Evolutionary conservation across 305 asterid genomes (phyloP).

Genomic region (Fraxinus nigra): DNA sequence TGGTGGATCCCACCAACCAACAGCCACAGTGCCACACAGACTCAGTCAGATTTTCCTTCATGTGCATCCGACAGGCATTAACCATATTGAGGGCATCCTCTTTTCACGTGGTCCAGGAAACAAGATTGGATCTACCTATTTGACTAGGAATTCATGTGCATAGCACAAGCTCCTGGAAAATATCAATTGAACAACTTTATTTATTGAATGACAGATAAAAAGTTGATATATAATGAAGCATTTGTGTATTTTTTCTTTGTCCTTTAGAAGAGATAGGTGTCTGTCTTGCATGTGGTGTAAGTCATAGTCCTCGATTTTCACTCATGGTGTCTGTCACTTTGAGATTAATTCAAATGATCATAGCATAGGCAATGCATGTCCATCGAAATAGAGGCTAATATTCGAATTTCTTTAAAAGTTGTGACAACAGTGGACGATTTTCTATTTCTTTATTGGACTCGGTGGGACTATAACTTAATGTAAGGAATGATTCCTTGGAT

Average conservation of each 20-base stretch:
- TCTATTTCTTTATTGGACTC: background rate
- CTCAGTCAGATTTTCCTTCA: background rate
- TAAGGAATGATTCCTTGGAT: too few species aligned
- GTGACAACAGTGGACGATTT: too few species aligned
- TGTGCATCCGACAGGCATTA: slow-evolving; percentile 6
- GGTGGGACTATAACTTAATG: background rate
- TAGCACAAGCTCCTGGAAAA: background rate
- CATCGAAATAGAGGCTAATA: background rate
- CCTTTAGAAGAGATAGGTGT: background rate
- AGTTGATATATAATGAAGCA: background rate
- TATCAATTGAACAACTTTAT: background rate
- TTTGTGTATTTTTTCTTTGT: background rate
- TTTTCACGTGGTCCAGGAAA: slow-evolving; percentile 17
- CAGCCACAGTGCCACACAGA: background rate
- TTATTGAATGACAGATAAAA: background rate
- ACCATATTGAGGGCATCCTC: slow-evolving; percentile 4
- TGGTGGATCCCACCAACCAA: slow-evolving; percentile 30
- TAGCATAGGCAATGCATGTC: background rate
- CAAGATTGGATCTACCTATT: slow-evolving; percentile 23
- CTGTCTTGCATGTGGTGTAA: background rate
- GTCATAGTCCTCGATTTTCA: background rate
- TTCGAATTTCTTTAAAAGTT: background rate
- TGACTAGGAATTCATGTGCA: slow-evolving; percentile 19
- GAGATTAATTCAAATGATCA: background rate
- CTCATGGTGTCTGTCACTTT: background rate